Base-by-base conservation (phyloP, 805 yeast species). In the Teunomyces barrocoloradensis region DNA sequence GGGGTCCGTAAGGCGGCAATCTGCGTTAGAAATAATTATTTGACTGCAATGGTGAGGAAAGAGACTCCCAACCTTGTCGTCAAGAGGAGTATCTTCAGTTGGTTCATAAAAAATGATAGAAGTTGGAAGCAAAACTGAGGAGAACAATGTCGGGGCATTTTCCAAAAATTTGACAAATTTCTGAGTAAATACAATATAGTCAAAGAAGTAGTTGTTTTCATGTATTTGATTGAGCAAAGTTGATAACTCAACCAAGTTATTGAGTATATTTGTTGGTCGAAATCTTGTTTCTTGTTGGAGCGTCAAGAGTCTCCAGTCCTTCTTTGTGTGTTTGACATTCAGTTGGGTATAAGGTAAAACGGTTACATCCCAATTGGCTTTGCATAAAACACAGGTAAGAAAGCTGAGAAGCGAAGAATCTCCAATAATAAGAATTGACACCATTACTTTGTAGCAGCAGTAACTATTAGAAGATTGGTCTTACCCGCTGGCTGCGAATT, bases 341-440 rank as follows among this genome's bases (percentile, higher is more conserved):
- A 13, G n/a, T 27, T 33, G 30, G 4, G 49, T 42, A 25, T 36
- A 46, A 13, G 50, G 53, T 17, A 46, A 46, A 13, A 44, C 41
- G 4, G 53, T 47, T 3, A 55, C 52, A 6, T 43, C 42, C 56
- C 62, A 58, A 3, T 42, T 41, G 12, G 53, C 37, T 7, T 15
- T 25, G 17, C 46, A 20, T 4, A 59, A 43, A 10, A 47, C 48
- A 37, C 51, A 61, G 12, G 53, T 43, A 15, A 55, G 34, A 43
- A 46, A 54, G 18, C 42, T 30, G n/a, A 57, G 27, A 12, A 51
- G 44, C 12, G 61, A 53, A 1, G 61, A 48, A 32, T 58, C 59
- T 3, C 64, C 63, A 15, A 60, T 49, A 7, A 49, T 42, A 17
- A 49, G 47, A 20, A 41, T 29, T 6, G 40, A 37, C 29, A 27